Evolutionary conservation across 2,329 filamentous ascomycete genomes (phyloP), one percentile per base, ranked within the genome.

Genomic region (Ilyonectria sp.): DNA sequence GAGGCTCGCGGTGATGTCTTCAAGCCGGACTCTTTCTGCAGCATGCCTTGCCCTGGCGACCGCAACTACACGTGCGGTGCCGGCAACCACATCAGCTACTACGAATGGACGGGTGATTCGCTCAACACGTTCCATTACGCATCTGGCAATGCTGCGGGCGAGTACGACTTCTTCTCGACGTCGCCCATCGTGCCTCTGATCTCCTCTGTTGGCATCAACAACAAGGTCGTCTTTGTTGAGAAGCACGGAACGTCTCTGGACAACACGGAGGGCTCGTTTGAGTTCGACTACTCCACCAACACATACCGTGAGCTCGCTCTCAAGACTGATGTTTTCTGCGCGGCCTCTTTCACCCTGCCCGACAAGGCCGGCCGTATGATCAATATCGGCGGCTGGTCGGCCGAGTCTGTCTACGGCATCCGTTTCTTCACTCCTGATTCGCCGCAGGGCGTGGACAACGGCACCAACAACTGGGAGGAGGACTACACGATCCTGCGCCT

Each of bases 241-340:
- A 74, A 74, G 69, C 73, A 74, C n/a, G 73, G 73, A 8, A 74
- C 73, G 0, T 74, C 73, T 0, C 3, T 44, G 10, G 73, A 74
- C 29, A 10, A 75, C 21, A 75, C 72, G 0, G 69, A 74, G 50
- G 90, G 92, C 74, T 83, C 90, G 0, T 84, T 84, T 3, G 80
- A 85, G 52, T 79, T 88, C 53, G 81, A 84, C 71, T 83, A 90
- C 76, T 89, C 89, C 68, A 77, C 79, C 26, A 79, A 79, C 21
- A 89, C 87, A 2, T 92, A 90, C 88, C 84, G 89, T 54, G 80
- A 85, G 13, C 87, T 92, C 85, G 87, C 91, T 63, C 85, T 81
- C 71, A 89, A 90, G 82, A 91, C 89, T 0, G 91, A 93, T 70
- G 84, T 92, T 11, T 93, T 93, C 78, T 93, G 91, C 75, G 86